A percentile compares a stretch with the other conserved stretches of the same genome.
Evolutionary conservation across 1,284 basidiomycete species (phyloP).

Genomic region (Ustilago hordei): DNA sequence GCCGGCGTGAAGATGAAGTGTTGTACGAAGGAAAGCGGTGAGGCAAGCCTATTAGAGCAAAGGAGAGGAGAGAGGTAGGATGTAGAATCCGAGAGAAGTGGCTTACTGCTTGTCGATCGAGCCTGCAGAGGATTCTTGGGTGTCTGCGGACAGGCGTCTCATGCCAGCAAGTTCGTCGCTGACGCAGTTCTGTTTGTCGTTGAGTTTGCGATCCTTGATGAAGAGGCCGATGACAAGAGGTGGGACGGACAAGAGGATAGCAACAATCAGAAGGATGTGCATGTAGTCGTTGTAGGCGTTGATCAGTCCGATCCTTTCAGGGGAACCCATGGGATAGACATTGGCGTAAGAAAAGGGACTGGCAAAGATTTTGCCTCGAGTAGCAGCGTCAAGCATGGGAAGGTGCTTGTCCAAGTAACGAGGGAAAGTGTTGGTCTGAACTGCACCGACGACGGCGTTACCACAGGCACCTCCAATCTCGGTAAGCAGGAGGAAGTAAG

Average conservation of each 20-base stretch:
- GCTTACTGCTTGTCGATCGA: conserved; percentile 30
- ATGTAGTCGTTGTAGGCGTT: conserved; percentile 62
- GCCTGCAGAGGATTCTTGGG: conserved; percentile 17
- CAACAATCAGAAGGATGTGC: conserved; percentile 58
- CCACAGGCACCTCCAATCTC: conserved; percentile 66
- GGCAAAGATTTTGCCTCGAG: conserved; percentile 23
- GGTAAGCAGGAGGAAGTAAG: conserved; percentile 64
- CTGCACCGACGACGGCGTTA: conserved; percentile 58
- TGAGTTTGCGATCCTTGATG: conserved; percentile 60
- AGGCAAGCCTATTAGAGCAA: not conserved
- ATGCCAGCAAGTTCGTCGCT: conserved; percentile 64
- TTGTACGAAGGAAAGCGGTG: not conserved
- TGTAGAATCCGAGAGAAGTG: not conserved
- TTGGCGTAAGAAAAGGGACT: conserved; percentile 21
- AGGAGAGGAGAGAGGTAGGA: not conserved
- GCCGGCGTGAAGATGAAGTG: not conserved
- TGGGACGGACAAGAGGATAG: conserved; percentile 56
- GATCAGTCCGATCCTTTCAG: conserved; percentile 53
- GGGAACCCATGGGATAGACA: conserved; percentile 53
- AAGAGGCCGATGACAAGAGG: conserved; percentile 56
- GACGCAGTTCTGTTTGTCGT: conserved; percentile 65
- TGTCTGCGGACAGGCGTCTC: conserved; percentile 36
- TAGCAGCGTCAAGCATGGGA: conserved; percentile 41
- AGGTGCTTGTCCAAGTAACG: conserved; percentile 43
- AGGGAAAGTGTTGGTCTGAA: conserved; percentile 58